Conservation (phyloP, 2,329 filamentous ascomycete species). For the Clonostachys chloroleuca region DNA sequence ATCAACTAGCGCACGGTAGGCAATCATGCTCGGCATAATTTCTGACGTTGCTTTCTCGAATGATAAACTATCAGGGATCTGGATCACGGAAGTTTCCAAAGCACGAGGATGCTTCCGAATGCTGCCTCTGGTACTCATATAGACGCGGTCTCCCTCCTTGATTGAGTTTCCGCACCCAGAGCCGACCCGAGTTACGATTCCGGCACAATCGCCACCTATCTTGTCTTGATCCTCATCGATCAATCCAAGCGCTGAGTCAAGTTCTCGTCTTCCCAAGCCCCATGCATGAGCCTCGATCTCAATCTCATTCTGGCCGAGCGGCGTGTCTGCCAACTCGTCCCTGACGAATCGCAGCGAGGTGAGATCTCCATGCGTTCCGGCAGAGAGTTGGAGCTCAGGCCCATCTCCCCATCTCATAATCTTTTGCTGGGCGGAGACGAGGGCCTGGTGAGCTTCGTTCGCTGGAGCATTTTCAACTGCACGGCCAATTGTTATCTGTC, state of each 20-base stretch:
- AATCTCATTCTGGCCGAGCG: constrained; percentile 22
- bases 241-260: constrained; percentile 6
- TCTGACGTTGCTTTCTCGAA: constrained; percentile 15
- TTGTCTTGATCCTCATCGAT: constrained; percentile 6
- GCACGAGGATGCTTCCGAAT: constrained; percentile 12
- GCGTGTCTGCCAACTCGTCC: constrained; percentile 12
- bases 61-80: constrained; percentile 7
- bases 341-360: constrained; percentile 11
- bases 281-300: constrained; percentile 17
- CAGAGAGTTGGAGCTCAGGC: not conserved
- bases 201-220: constrained; percentile 8
- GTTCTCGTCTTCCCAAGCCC: constrained; percentile 10
- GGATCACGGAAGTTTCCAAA: not conserved
- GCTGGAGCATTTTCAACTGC: not conserved
- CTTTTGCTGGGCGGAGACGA: not conserved
- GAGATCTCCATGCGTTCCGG: constrained; percentile 9
- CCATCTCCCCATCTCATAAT: not conserved
- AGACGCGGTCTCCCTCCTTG: constrained; percentile 8
- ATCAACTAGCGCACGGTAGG: constrained; percentile 1
- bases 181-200: constrained; percentile 9
- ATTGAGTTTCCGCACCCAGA: constrained; percentile 3
- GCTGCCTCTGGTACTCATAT: constrained; percentile 11
- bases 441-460: not conserved
- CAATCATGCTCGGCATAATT: not conserved
- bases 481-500: constrained; percentile 4